These are phyloP conservation scores for Podospora bellae-mahoneyi DNA, from an alignment of 495 filamentous ascomycete genomes.

Conservation along the genomic window DNA sequence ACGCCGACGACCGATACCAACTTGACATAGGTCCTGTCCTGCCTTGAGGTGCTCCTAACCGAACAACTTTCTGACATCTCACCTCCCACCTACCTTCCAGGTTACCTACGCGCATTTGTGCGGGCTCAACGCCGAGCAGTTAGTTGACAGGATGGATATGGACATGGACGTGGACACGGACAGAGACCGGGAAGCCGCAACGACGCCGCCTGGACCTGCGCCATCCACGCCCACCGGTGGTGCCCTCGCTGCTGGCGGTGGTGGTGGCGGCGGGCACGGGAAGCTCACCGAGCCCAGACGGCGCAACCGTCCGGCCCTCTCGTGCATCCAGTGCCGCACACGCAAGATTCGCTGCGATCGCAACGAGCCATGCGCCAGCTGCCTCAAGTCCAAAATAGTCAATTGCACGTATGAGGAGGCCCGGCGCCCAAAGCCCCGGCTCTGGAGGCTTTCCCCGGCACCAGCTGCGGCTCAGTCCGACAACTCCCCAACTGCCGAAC, in stretches of 20 bases:
- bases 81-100: not conserved
- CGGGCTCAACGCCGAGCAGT: not conserved
- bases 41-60: no score
- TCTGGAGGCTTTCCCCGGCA: conserved; percentile 32
- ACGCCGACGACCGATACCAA: not conserved
- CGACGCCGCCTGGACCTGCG: conserved; percentile 13
- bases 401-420: conserved; percentile 45
- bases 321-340: conserved; percentile 52
- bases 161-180: conserved; percentile 25
- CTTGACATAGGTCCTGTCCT: not conserved
- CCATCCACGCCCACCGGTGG: conserved; percentile 15
- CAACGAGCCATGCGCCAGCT: conserved; percentile 49
- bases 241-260: not conserved
- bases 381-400: conserved; percentile 44
- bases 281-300: conserved; percentile 29
- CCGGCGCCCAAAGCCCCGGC: conserved; percentile 32
- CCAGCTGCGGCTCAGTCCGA: conserved; percentile 21
- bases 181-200: conserved; percentile 12
- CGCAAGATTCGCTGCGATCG: conserved; percentile 58
- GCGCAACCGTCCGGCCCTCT: conserved; percentile 45
- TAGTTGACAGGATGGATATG: not conserved
- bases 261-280: not conserved
- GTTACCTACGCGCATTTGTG: not conserved
- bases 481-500: conserved; percentile 16
- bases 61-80: not conserved